These are phyloP conservation scores for Nicotiana obtusifolia DNA, from an alignment of 257 asterid genomes.

Conservation along the genomic window DNA sequence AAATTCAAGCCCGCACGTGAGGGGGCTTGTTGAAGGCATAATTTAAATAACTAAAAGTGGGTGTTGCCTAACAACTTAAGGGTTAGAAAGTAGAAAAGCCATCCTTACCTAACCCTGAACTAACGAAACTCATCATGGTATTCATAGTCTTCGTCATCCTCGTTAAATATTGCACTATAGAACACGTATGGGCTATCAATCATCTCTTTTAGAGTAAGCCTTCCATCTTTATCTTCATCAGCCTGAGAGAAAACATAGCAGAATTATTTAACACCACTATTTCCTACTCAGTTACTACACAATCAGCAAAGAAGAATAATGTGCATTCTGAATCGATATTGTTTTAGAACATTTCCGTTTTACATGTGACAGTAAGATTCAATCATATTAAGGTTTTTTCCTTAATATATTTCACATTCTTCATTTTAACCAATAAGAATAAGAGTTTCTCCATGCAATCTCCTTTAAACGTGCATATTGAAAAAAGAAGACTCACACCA, in stretches of 20 bases:
- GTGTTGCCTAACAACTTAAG: neutral
- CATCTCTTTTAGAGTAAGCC: conserved; percentile 77
- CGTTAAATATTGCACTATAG: conserved; percentile 79
- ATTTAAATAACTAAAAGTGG: no score
- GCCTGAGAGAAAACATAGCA: conserved; percentile 47
- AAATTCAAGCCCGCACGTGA: no score
- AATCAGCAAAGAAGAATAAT: neutral
- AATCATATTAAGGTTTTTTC: neutral
- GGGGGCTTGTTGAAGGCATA: no score
- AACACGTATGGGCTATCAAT: conserved; percentile 81
- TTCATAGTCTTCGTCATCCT: conserved; percentile 70
- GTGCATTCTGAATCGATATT: neutral
- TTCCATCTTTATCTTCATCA: conserved; percentile 80
- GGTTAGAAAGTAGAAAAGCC: neutral
- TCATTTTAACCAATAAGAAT: neutral
- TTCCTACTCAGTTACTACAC: neutral
- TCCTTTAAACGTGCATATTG: neutral
- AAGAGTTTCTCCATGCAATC: neutral
- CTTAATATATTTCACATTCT: neutral
- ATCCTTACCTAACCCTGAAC: conserved; percentile 11
- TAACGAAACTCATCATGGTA: conserved; percentile 85
- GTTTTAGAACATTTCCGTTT: neutral
- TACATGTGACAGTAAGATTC: neutral
- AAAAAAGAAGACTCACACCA: neutral
- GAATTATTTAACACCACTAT: neutral